Conservation (phyloP, 2,329 filamentous ascomycete genomes). For the Plenodomus lindquistii region DNA sequence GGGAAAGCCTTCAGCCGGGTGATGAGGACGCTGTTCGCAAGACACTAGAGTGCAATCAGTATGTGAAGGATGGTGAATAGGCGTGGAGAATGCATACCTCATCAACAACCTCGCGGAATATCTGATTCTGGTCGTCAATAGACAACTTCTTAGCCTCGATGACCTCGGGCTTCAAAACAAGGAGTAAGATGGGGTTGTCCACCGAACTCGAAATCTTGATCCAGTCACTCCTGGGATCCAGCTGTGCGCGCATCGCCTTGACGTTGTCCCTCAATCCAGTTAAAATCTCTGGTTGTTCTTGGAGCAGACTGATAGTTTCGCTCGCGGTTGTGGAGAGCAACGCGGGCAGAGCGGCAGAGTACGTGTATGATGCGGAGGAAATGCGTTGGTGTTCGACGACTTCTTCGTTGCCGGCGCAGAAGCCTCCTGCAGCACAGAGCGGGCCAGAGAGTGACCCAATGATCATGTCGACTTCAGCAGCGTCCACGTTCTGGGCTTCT, state of each 20-base stretch:
- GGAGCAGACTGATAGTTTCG: conserved; percentile 83
- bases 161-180: conserved; percentile 82
- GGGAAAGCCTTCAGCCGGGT: conserved; percentile 82
- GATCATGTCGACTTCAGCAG: conserved; percentile 94
- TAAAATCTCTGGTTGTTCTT: conserved; percentile 83
- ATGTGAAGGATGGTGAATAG: neutral
- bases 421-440: conserved; percentile 89
- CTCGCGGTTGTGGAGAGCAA: conserved; percentile 94
- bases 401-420: conserved; percentile 89
- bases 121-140: conserved; percentile 76
- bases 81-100: conserved; percentile 67
- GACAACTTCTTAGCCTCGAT: conserved; percentile 70
- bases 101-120: conserved; percentile 91
- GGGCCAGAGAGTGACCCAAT: conserved; percentile 89
- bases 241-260: conserved; percentile 78
- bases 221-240: conserved; percentile 95
- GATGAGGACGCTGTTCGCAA: conserved; percentile 87
- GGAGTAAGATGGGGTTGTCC: conserved; percentile 86
- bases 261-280: conserved; percentile 82
- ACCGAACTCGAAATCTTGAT: conserved; percentile 76
- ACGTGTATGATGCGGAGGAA: conserved; percentile 89
- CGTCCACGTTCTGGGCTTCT: conserved; percentile 95
- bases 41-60: conserved; percentile 58
- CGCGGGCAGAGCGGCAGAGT: conserved; percentile 90
- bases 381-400: conserved; percentile 97